Conservation (phyloP, 1,284 basidiomycete genomes). For the Leccinum pallidistipes region DNA sequence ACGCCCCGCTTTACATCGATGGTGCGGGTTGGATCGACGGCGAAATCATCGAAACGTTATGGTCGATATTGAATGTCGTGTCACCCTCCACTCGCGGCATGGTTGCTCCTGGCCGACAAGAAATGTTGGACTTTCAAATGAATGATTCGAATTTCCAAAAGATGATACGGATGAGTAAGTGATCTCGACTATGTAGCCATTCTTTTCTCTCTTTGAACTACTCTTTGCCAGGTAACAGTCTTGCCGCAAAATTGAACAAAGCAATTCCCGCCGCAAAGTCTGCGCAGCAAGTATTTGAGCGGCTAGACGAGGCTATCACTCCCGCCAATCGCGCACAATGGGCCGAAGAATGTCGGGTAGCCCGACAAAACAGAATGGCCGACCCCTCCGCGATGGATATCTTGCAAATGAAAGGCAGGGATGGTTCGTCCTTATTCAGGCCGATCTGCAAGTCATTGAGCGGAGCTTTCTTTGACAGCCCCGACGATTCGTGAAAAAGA, state of each 20-base stretch:
- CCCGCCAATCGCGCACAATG: background rate
- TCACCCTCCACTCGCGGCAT: background rate
- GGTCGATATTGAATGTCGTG: background rate
- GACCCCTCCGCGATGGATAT: background rate
- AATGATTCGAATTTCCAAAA: background rate
- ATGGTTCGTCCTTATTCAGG: too few relatives aligned
- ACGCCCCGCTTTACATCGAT: background rate
- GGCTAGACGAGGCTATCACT: background rate
- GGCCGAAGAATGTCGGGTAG: background rate
- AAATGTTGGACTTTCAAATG: background rate
- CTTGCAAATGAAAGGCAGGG: background rate
- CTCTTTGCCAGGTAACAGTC: background rate
- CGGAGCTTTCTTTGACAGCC: background rate
- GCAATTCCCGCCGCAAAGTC: background rate
- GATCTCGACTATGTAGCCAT: background rate
- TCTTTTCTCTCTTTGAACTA: background rate
- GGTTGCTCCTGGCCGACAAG: background rate
- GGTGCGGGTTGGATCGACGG: background rate
- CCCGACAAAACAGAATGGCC: background rate
- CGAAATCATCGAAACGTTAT: background rate
- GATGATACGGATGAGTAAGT: background rate
- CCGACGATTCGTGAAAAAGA: background rate
- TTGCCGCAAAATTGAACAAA: background rate
- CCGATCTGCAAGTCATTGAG: background rate
- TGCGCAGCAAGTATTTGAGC: background rate